These are phyloP conservation scores for Nothopassalora personata DNA, from an alignment of 2,329 filamentous ascomycete genomes.

Conservation along the genomic window DNA sequence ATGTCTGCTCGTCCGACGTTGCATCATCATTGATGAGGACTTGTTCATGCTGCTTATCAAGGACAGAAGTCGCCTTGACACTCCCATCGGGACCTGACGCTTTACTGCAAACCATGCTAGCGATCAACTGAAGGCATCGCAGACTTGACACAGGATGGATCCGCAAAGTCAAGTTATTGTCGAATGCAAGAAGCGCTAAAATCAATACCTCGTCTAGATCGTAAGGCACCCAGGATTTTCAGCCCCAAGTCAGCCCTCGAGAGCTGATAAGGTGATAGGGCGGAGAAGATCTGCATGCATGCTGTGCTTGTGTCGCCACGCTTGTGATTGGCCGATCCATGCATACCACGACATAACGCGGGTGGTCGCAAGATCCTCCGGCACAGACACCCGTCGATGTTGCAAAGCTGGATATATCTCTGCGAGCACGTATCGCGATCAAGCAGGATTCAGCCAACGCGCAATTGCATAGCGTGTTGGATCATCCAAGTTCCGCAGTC, in stretches of 20 bases:
- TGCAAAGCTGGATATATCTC: too few relatives aligned
- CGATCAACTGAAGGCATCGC: not conserved
- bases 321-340: not conserved
- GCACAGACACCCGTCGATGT: too few relatives aligned
- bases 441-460: too few relatives aligned
- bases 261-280: not conserved
- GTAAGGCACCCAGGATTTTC: not conserved
- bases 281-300: not conserved
- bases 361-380: too few relatives aligned
- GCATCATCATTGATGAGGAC: slow-evolving; percentile 16
- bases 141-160: too few relatives aligned
- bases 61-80: slow-evolving; percentile 16
- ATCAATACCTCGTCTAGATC: not conserved
- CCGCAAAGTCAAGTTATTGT: not conserved
- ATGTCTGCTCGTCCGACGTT: slow-evolving; percentile 15
- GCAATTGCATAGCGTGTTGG: too few relatives aligned
- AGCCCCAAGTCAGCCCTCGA: not conserved
- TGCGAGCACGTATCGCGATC: too few relatives aligned
- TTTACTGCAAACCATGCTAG: not conserved
- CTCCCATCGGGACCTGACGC: not conserved
- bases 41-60: slow-evolving; percentile 15
- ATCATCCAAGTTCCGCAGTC: too few relatives aligned
- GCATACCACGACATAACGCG: too few relatives aligned
- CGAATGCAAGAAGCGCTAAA: not conserved
- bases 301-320: not conserved